Evolutionary conservation across 192 early-diverging fungal species (phyloP).

Genomic region (Coemansia javaensis): DNA sequence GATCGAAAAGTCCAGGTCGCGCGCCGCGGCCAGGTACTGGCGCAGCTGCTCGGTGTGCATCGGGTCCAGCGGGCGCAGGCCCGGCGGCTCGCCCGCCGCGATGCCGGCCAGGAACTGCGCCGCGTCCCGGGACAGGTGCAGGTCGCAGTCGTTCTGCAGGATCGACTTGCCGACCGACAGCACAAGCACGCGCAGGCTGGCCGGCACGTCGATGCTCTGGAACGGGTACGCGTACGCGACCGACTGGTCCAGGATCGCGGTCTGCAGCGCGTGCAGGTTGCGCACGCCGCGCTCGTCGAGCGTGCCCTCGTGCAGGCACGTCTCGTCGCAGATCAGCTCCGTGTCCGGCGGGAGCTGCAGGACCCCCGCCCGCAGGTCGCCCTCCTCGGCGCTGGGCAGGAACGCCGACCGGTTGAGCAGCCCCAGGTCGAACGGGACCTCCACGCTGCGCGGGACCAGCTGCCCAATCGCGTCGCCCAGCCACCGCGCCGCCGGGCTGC

Average conservation of each 20-base stretch:
- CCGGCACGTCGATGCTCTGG: conserved; percentile 64
- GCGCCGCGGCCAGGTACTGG: conserved; percentile 55
- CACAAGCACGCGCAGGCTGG: conserved; percentile 59
- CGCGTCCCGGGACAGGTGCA: conserved; percentile 45
- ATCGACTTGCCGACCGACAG: conserved; percentile 67
- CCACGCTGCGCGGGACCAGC: conserved; percentile 55
- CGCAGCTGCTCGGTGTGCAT: conserved; percentile 52
- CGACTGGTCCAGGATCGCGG: conserved; percentile 57
- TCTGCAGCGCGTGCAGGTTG: conserved; percentile 64
- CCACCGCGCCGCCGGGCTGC: conserved; percentile 26
- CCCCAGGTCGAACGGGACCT: conserved; percentile 59
- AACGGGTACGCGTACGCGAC: conserved; percentile 68
- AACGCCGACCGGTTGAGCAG: conserved; percentile 57
- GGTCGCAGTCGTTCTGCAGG: conserved; percentile 56
- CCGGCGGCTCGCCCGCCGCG: conserved; percentile 1
- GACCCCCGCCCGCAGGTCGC: conserved; percentile 56
- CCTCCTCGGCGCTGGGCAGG: conserved; percentile 54
- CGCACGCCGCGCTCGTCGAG: conserved; percentile 62
- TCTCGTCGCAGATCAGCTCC: conserved; percentile 64
- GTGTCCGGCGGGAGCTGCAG: conserved; percentile 63
- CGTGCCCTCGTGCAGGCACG: conserved; percentile 63
- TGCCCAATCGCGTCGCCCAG: conserved; percentile 41
- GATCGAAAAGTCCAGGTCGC: conserved; percentile 55
- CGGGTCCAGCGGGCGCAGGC: conserved; percentile 33
- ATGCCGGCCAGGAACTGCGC: conserved; percentile 11